Percentiles rank a stretch among this genome's conserved stretches.
These are phyloP conservation scores for Aspergillus uvarum DNA, from an alignment of 2,329 filamentous ascomycete genomes.

Conservation along the genomic window DNA sequence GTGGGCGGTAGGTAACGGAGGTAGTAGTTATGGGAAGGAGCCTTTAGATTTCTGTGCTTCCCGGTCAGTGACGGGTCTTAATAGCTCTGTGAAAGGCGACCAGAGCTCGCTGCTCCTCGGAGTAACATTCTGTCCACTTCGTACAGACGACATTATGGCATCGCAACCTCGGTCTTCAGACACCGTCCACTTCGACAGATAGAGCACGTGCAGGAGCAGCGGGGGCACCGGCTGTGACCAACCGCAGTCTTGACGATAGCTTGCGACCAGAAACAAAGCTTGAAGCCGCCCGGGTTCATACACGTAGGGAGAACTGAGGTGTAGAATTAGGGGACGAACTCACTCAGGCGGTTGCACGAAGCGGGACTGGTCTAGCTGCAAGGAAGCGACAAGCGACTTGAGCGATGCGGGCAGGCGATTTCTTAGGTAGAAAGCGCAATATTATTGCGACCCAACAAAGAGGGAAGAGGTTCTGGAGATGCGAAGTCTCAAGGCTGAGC, in stretches of 20 bases:
- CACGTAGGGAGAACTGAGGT: not conserved
- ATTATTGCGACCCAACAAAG: not conserved
- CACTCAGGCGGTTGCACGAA: slow-evolving; percentile 4
- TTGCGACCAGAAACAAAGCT: not conserved
- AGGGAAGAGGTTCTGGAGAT: not conserved
- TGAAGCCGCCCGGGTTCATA: not conserved
- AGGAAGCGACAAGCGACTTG: not conserved
- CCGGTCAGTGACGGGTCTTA: slow-evolving; percentile 5
- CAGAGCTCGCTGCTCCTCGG: not conserved
- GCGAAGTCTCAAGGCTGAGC: not conserved
- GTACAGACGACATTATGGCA: not conserved
- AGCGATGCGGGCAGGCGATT: not conserved
- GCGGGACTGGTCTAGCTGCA: slow-evolving; percentile 1
- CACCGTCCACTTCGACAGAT: not conserved
- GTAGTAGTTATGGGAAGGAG: not conserved
- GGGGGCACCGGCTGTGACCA: not conserved
- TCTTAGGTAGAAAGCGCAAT: not conserved
- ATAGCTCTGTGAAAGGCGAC: not conserved
- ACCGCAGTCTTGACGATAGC: not conserved
- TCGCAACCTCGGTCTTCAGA: not conserved
- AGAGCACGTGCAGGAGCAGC: not conserved
- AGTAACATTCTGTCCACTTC: not conserved
- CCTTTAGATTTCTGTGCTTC: not conserved
- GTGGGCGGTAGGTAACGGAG: slow-evolving; percentile 1
- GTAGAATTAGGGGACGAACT: not conserved